Percentiles rank a stretch among this genome's conserved stretches.
Evolutionary conservation across 2,329 filamentous ascomycete species (phyloP).

Genomic region (Fusarium devonianum): DNA sequence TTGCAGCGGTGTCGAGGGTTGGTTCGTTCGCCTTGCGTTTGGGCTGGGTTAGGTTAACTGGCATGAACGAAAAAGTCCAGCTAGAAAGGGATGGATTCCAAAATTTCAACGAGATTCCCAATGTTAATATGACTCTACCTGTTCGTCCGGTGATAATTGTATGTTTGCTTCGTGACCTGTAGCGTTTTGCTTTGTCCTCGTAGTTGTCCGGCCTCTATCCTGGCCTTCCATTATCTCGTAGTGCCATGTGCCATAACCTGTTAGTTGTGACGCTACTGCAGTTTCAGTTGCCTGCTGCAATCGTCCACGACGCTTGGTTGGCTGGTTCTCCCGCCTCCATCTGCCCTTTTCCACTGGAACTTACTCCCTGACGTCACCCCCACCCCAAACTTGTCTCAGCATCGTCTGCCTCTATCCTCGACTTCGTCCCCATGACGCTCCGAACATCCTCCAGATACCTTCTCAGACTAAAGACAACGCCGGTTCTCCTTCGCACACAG

Average conservation of each 20-base stretch:
- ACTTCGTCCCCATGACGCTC: constrained; percentile 31
- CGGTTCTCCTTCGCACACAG: constrained; percentile 3
- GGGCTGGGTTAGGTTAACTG: constrained; percentile 49
- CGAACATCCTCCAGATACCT: constrained; percentile 15
- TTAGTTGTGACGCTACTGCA: neutral
- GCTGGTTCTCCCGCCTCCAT: neutral
- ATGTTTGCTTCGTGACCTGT: neutral
- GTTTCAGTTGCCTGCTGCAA: neutral
- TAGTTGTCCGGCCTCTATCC: too few relatives aligned
- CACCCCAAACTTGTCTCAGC: constrained; percentile 30
- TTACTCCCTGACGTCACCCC: constrained; percentile 45
- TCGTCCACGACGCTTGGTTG: constrained; percentile 11
- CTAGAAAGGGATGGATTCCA: constrained; percentile 44
- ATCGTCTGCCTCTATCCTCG: constrained; percentile 22
- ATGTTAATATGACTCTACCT: constrained; percentile 41
- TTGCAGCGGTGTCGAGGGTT: constrained; percentile 65
- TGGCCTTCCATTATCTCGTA: neutral
- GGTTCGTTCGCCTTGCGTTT: constrained; percentile 48
- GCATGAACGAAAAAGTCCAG: constrained; percentile 48
- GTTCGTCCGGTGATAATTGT: constrained; percentile 14
- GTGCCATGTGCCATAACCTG: neutral
- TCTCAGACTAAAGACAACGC: constrained; percentile 5
- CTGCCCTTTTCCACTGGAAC: neutral
- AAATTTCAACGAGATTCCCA: constrained; percentile 48
- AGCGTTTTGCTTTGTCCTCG: too few relatives aligned